phyloP scores from a whole-genome alignment of 1,139 yeast genomes.

The Debaryomyces psychrophilus region DNA sequence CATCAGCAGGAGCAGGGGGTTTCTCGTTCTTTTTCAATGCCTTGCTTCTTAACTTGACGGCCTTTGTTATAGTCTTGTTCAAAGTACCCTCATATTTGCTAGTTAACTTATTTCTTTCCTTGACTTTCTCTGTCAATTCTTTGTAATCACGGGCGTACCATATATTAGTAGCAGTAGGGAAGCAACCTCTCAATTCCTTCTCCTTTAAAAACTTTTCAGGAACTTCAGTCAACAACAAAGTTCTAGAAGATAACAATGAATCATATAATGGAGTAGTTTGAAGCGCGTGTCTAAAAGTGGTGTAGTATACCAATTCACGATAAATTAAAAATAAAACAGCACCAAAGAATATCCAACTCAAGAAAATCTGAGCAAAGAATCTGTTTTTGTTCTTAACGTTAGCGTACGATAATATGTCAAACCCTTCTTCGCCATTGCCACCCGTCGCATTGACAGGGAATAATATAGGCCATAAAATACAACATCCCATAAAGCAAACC shows the following conservation, averaged over 20 bases:
- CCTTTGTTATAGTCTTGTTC: slow-evolving; percentile 56
- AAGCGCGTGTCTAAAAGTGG: slow-evolving; percentile 65
- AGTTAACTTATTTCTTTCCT: slow-evolving; percentile 59
- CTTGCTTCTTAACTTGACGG: slow-evolving; percentile 57
- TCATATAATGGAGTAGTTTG: slow-evolving; percentile 75
- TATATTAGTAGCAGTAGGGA: slow-evolving; percentile 62
- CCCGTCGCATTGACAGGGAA: slow-evolving; percentile 88
- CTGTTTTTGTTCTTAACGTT: slow-evolving; percentile 64
- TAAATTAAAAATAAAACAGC: slow-evolving; percentile 61
- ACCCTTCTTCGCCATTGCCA: slow-evolving; percentile 59
- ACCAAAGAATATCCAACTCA: slow-evolving; percentile 71
- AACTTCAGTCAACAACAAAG: slow-evolving; percentile 66
- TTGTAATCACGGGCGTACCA: slow-evolving; percentile 67
- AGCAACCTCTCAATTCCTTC: slow-evolving; percentile 52
- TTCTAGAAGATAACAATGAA: slow-evolving; percentile 65
- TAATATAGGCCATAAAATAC: slow-evolving; percentile 73
- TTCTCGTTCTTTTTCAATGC: slow-evolving; percentile 59
- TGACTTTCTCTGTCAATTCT: slow-evolving; percentile 53
- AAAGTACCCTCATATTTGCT: slow-evolving; percentile 61
- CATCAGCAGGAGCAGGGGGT: slow-evolving; percentile 59
- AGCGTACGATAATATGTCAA: slow-evolving; percentile 62
- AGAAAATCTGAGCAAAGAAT: slow-evolving; percentile 70
- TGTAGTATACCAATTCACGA: slow-evolving; percentile 70
- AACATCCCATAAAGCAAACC: slow-evolving; percentile 63
- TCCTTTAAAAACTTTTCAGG: slow-evolving; percentile 54